Conservation (phyloP, 768 basidiomycete species). For the Rhodotorula diobovata region DNA sequence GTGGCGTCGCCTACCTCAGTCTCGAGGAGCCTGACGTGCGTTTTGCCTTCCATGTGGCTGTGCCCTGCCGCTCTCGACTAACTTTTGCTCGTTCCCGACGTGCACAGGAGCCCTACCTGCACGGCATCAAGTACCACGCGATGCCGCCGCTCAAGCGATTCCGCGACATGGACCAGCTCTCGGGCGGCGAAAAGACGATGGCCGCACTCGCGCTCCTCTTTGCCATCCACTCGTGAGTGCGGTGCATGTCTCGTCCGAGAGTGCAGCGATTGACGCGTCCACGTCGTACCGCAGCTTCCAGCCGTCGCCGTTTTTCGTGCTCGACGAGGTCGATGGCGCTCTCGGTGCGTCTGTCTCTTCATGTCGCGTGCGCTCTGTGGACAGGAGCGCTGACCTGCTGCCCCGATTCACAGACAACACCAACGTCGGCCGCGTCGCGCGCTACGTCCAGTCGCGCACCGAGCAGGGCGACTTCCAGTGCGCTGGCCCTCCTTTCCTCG, state of each 20-base stretch:
- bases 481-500: neutral
- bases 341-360: constrained; percentile 47
- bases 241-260: neutral
- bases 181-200: constrained; percentile 97
- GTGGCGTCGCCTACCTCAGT: constrained; percentile 92
- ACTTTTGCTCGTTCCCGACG: neutral
- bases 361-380: neutral
- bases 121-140: constrained; percentile 95
- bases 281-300: constrained; percentile 62
- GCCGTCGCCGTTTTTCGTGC: constrained; percentile 93
- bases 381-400: neutral
- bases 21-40: constrained; percentile 90
- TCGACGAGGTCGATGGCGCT: constrained; percentile 98
- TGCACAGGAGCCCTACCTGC: constrained; percentile 69
- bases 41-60: neutral
- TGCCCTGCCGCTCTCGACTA: no score
- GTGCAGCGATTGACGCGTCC: neutral
- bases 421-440: constrained; percentile 93
- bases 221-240: constrained; percentile 78
- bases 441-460: constrained; percentile 81
- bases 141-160: constrained; percentile 99
- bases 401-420: constrained; percentile 64
- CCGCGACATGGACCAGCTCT: constrained; percentile 97
- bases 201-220: constrained; percentile 94
- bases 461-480: constrained; percentile 52